A percentile compares a stretch with the other conserved stretches of the same genome.
Conservation (phyloP, 208 protist genomes). For the Acanthamoeba triangularis region DNA sequence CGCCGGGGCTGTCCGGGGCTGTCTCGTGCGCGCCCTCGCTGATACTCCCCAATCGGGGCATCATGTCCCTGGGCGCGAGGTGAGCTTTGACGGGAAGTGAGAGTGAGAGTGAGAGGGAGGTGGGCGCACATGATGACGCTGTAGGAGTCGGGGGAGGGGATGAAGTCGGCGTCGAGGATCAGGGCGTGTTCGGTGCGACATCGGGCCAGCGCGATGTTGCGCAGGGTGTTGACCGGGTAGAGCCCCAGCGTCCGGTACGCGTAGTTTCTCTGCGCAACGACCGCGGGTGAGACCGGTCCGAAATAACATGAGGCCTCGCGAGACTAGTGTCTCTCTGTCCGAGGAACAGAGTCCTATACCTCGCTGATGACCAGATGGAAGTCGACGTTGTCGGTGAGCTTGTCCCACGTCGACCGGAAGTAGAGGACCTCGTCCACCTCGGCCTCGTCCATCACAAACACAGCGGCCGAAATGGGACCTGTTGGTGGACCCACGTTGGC, state of each 20-base stretch:
- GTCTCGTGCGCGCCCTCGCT: no score
- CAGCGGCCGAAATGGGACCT: conserved; percentile 18
- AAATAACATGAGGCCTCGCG: no score
- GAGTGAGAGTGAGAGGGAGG: not conserved
- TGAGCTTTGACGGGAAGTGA: not conserved
- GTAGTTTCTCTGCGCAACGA: not conserved
- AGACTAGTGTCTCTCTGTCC: no score
- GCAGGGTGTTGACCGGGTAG: conserved; percentile 55
- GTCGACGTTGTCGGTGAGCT: not conserved
- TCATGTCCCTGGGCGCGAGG: not conserved
- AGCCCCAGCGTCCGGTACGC: conserved; percentile 52
- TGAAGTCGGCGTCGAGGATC: conserved; percentile 40
- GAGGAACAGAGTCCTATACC: no score
- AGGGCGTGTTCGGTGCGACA: not conserved
- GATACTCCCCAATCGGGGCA: not conserved
- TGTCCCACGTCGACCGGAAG: conserved; percentile 10
- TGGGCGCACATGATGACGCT: not conserved
- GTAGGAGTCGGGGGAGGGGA: not conserved
- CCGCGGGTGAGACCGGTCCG: no score
- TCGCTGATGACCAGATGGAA: conserved; percentile 47
- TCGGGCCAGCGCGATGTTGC: not conserved
- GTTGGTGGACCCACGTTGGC: not conserved
- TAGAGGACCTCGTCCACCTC: conserved; percentile 38
- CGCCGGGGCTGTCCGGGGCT: not conserved
- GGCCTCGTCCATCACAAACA: conserved; percentile 36